A percentile compares a stretch with the other conserved stretches of the same genome.
These are phyloP conservation scores for Acanthamoeba lugdunensis DNA, from an alignment of 208 protist species.

Conservation along the genomic window DNA sequence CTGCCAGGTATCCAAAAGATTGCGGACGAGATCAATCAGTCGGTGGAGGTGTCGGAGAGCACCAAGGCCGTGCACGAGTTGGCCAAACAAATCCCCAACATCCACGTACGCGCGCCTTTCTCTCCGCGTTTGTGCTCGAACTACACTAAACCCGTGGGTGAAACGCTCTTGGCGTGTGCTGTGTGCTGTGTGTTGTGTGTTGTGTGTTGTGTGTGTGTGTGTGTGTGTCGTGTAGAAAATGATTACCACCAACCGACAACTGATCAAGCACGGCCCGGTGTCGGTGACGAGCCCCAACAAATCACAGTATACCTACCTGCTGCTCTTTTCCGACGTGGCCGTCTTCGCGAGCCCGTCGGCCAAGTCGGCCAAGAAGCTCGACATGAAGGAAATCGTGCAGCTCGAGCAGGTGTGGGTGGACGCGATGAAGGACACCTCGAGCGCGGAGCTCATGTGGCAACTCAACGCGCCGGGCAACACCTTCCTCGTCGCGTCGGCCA, in stretches of 20 bases:
- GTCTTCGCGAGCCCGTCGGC: conserved; percentile 4
- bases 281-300: conserved; percentile 4
- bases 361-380: conserved; percentile 31
- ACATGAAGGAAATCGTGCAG: conserved; percentile 41
- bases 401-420: conserved; percentile 53
- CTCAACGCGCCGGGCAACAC: conserved; percentile 28
- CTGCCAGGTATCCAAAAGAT: conserved; percentile 18
- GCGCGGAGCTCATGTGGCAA: conserved; percentile 36
- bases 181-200: no score
- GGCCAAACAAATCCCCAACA: conserved; percentile 21
- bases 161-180: no score
- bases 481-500: not conserved
- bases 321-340: conserved; percentile 47
- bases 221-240: no score
- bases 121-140: no score
- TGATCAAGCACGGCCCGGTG: conserved; percentile 23
- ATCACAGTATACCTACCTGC: conserved; percentile 40
- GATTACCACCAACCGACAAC: not conserved
- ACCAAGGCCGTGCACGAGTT: conserved; percentile 28
- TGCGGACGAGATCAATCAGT: conserved; percentile 49
- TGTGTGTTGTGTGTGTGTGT: no score
- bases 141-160: no score
- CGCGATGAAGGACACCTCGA: conserved; percentile 46
- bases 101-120: not conserved
- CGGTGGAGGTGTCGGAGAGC: conserved; percentile 39